These are phyloP conservation scores for Solanum virginianum DNA, from an alignment of 257 asterid species.

Conservation along the genomic window DNA sequence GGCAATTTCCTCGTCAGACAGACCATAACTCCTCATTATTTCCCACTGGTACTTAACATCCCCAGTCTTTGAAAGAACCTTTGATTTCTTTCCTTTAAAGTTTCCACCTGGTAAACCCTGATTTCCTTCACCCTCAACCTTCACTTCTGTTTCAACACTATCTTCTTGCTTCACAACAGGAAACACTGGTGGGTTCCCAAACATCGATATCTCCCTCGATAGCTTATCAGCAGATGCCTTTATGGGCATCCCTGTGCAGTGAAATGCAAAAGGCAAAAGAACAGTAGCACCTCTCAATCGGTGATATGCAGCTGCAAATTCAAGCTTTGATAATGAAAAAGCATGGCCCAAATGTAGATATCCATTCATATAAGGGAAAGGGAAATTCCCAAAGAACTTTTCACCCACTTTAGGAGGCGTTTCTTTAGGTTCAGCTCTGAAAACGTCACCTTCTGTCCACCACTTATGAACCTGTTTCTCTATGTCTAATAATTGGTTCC, in stretches of 20 bases:
- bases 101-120: slow-evolving; percentile 52
- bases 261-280: slow-evolving; percentile 81
- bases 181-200: slow-evolving; percentile 79
- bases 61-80: slow-evolving; percentile 76
- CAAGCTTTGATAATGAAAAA: slow-evolving; percentile 77
- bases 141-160: slow-evolving; percentile 27
- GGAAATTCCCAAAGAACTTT: slow-evolving; percentile 82
- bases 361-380: slow-evolving; percentile 94
- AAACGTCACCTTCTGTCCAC: slow-evolving; percentile 72
- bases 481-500: slow-evolving; percentile 44
- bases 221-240: slow-evolving; percentile 96
- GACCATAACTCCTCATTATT: slow-evolving; percentile 78
- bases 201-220: slow-evolving; percentile 47
- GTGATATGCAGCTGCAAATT: slow-evolving; percentile 87
- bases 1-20: slow-evolving; percentile 70
- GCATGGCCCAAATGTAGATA: slow-evolving; percentile 90
- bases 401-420: slow-evolving; percentile 58
- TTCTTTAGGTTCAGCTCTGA: slow-evolving; percentile 56
- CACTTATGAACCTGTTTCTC: slow-evolving; percentile 48
- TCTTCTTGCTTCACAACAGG: slow-evolving; percentile 56
- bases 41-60: slow-evolving; percentile 75
- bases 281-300: slow-evolving; percentile 82
- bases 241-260: slow-evolving; percentile 95
- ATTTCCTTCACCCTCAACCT: slow-evolving; percentile 35
- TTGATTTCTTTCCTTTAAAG: slow-evolving; percentile 87